Evolutionary conservation across 306 rosid species (phyloP).

Genomic region (Glycine latifolia): DNA sequence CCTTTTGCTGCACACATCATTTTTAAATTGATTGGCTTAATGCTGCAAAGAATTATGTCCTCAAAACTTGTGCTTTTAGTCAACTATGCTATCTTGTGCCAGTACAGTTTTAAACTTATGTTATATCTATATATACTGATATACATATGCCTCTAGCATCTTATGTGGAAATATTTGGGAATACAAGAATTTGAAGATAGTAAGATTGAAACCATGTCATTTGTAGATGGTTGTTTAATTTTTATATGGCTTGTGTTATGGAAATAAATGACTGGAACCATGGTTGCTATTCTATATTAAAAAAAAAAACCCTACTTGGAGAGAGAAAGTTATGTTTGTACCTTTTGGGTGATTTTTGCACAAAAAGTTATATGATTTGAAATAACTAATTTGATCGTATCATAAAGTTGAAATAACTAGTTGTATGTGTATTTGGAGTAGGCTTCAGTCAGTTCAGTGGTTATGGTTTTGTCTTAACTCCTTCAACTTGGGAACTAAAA

Average conservation of each 20-base stretch:
- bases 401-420: neutral
- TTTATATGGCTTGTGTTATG: neutral
- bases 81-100: conserved; percentile 13
- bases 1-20: neutral
- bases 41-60: conserved; percentile 7
- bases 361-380: conserved; percentile 3
- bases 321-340: conserved; percentile 10
- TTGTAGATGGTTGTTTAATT: too few relatives aligned
- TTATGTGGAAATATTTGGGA: neutral
- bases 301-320: neutral
- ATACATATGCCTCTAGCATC: conserved; percentile 1
- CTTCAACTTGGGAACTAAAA: conserved; percentile 2
- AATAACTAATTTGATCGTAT: conserved; percentile 9
- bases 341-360: conserved; percentile 19
- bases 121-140: neutral
- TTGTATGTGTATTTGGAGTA: conserved; percentile 13
- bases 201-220: neutral
- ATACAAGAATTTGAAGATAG: neutral
- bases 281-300: conserved; percentile 11
- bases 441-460: neutral
- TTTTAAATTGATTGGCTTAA: conserved; percentile 10
- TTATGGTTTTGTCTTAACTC: conserved; percentile 22
- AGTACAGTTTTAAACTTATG: conserved; percentile 1
- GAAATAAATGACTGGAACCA: conserved; percentile 12
- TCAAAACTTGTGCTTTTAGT: conserved; percentile 26